Base-by-base conservation (phyloP, 2,329 filamentous ascomycete genomes). In the Aspergillus clavatus region DNA sequence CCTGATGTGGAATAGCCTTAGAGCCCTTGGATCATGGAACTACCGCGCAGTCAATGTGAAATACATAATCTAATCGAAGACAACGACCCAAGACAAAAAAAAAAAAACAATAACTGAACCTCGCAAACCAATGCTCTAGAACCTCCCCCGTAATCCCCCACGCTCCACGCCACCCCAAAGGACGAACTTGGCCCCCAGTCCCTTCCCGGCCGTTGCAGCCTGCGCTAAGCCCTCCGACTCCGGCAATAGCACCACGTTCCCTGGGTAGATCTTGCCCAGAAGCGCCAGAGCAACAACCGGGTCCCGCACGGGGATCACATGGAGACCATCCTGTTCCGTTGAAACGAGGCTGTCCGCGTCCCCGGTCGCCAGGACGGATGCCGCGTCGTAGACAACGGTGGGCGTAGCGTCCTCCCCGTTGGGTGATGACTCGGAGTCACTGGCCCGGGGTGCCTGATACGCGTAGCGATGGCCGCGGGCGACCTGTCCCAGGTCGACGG, bases 201-300 rank as follows among this genome's bases (percentile, higher is more conserved):
- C 47, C 41, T 60, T 59, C 1, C 57, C 56, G 1, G 48, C 47
- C 5, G 42, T 47, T 7, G 45, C 40, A 0, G 51, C 33, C 4
- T 44, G 35, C n/a, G 27, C 37, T 5, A 55, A 12, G 0, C 14
- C 29, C n/a, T 51, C 46, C 8, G 38, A 21, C 8, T 12, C 5
- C 21, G 48, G 46, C 5, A 58, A 37, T 5, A 54, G 18, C 1
- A 59, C 42, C 1, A 57, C 50, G 29, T 60, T 60, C 23, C 48
- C 53, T 2, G 56, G 57, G 38, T 59, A 60, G 7, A 60, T 11
- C 40, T 45, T 56, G 7, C 56, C 57, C 21, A 59, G 16, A 2
- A 58, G 36, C 2, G 56, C 56, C 16, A 58, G 18, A 2, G 49
- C 45, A 7, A 57, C 23, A 7, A 53, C 19, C 4, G 40, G 37